Conservation (phyloP, 176 grass and related monocot species). For the Raddia guianensis region DNA sequence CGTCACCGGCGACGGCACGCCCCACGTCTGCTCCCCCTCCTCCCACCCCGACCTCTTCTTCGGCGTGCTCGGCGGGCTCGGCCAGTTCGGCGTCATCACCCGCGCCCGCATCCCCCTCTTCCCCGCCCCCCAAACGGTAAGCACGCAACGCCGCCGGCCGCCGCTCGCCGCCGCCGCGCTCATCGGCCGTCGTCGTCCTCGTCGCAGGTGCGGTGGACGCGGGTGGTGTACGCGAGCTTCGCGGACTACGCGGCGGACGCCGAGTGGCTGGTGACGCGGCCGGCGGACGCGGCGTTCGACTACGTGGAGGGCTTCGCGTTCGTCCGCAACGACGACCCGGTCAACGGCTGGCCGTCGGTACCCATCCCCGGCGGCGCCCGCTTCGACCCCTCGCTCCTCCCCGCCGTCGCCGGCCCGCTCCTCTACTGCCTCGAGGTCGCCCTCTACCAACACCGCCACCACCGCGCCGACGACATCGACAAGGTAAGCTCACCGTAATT, state of each 20-base stretch:
- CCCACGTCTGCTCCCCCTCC: conserved; percentile 58
- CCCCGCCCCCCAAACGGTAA: conserved; percentile 62
- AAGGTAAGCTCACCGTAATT: conserved; percentile 55
- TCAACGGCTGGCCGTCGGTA: conserved; percentile 84
- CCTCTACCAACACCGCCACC: conserved; percentile 55
- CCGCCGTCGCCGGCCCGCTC: conserved; percentile 55
- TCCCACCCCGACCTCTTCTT: conserved; percentile 73
- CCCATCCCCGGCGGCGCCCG: conserved; percentile 47
- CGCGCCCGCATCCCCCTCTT: conserved; percentile 76
- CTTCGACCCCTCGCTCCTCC: conserved; percentile 62
- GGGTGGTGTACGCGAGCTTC: conserved; percentile 78
- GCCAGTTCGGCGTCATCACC: conserved; percentile 95
- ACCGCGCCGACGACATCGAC: conserved; percentile 45
- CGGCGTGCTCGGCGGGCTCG: conserved; percentile 86
- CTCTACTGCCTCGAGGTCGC: conserved; percentile 97
- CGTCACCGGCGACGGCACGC: conserved; percentile 61
- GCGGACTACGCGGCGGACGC: conserved; percentile 77
- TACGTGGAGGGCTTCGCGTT: conserved; percentile 96
- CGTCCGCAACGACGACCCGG: conserved; percentile 63
- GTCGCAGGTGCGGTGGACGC: conserved; percentile 68
- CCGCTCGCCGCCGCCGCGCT: not conserved
- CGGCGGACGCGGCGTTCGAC: conserved; percentile 49
- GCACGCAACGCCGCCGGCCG: no score
- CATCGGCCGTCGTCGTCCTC: not conserved
- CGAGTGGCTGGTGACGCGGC: conserved; percentile 72